Evolutionary conservation across 768 basidiomycete genomes (phyloP).

Genomic region (Lentinus brumalis): DNA sequence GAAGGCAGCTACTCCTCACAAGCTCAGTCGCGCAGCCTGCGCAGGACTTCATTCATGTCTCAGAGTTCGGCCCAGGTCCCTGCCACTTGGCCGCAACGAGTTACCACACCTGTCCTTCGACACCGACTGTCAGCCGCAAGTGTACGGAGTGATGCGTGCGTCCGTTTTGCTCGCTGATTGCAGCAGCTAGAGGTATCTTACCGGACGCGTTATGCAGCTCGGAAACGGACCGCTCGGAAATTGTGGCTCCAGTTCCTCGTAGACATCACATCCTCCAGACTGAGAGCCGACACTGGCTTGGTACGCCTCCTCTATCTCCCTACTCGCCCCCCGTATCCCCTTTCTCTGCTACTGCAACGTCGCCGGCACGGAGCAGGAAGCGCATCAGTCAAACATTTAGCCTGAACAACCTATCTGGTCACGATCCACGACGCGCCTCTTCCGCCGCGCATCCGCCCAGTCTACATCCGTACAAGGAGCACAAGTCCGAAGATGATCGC

Average conservation of each 20-base stretch:
- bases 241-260: slow-evolving; percentile 67
- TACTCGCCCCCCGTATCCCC: slow-evolving; percentile 52
- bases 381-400: slow-evolving; percentile 31
- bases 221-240: slow-evolving; percentile 42
- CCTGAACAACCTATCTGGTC: slow-evolving; percentile 48
- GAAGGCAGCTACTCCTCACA: slow-evolving; percentile 14
- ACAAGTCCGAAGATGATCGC: slow-evolving; percentile 26
- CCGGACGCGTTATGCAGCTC: slow-evolving; percentile 23
- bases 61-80: slow-evolving; percentile 17
- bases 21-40: neutral
- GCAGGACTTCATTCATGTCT: slow-evolving; percentile 19
- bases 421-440: slow-evolving; percentile 32
- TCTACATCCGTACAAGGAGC: slow-evolving; percentile 7
- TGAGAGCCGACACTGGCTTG: slow-evolving; percentile 64
- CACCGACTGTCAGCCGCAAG: slow-evolving; percentile 20
- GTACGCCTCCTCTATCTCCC: slow-evolving; percentile 46
- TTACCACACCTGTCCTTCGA: slow-evolving; percentile 20
- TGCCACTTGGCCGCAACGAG: slow-evolving; percentile 14
- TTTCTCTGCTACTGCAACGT: slow-evolving; percentile 35
- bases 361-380: slow-evolving; percentile 22
- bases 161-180: neutral
- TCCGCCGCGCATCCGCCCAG: slow-evolving; percentile 2
- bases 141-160: slow-evolving; percentile 25
- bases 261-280: slow-evolving; percentile 60
- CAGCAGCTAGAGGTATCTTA: neutral